These are phyloP conservation scores for Candida patagonica DNA, from an alignment of 805 yeast species.

Conservation along the genomic window DNA sequence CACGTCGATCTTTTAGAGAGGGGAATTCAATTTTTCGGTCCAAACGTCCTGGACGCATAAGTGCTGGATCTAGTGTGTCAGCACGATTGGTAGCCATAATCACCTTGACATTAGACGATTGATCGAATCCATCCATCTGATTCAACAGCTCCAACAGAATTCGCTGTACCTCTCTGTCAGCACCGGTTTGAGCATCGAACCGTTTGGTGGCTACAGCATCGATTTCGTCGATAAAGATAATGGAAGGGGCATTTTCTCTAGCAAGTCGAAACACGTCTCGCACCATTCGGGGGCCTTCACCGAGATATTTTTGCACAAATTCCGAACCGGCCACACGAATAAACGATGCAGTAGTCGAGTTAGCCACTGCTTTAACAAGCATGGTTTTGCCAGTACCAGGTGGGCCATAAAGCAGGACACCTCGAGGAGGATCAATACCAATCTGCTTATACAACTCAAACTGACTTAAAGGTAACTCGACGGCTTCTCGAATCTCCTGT, in stretches of 20 bases:
- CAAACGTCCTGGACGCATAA: constrained; percentile 95
- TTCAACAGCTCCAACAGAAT: constrained; percentile 88
- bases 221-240: constrained; percentile 95
- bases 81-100: constrained; percentile 99
- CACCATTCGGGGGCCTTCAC: constrained; percentile 99
- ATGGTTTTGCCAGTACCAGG: constrained; percentile 99
- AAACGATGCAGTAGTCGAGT: constrained; percentile 89
- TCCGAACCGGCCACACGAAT: constrained; percentile 97
- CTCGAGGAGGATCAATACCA: constrained; percentile 98
- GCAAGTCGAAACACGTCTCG: constrained; percentile 97
- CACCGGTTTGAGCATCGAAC: constrained; percentile 99
- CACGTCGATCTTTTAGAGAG: constrained; percentile 90
- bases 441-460: constrained; percentile 93
- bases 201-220: constrained; percentile 99
- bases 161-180: constrained; percentile 98
- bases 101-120: constrained; percentile 87
- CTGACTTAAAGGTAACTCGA: constrained; percentile 91
- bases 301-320: constrained; percentile 94
- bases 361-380: constrained; percentile 98
- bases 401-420: constrained; percentile 96
- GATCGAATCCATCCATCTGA: constrained; percentile 99
- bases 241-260: constrained; percentile 93
- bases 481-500: constrained; percentile 98
- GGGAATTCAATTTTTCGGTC: constrained; percentile 99
- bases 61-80: constrained; percentile 97